phyloP scores from a whole-genome alignment of 257 asterid species.

The Ocimum tenuiflorum region DNA sequence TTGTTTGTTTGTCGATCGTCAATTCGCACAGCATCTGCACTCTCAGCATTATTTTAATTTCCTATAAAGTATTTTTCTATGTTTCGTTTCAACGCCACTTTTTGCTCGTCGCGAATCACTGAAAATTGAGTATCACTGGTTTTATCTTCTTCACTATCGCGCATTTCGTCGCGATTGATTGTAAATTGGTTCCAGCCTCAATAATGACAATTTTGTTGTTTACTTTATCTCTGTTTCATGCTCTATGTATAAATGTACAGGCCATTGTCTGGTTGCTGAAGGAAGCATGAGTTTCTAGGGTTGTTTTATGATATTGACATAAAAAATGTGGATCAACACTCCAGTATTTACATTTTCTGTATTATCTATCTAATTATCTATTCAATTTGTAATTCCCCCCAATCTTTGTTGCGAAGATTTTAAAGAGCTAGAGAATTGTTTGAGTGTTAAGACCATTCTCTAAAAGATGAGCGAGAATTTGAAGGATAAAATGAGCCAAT shows the following conservation, averaged over 20 bases:
- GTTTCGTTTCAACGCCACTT: background rate
- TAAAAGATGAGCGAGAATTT: constrained; percentile 75
- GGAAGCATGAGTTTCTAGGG: background rate
- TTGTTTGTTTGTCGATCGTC: background rate
- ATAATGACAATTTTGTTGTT: background rate
- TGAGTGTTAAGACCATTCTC: constrained; percentile 7
- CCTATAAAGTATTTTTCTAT: background rate
- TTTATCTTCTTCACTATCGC: background rate
- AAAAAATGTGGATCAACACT: background rate
- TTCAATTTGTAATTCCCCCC: background rate
- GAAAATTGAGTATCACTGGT: background rate
- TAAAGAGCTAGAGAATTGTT: background rate
- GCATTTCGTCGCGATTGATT: background rate
- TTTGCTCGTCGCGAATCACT: background rate
- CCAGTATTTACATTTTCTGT: background rate
- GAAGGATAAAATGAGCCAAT: constrained; percentile 81
- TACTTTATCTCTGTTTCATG: constrained; percentile 1
- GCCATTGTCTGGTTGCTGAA: background rate
- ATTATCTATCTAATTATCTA: background rate
- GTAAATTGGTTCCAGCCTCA: background rate
- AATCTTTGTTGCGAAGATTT: background rate
- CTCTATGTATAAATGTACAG: background rate
- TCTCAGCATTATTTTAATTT: background rate
- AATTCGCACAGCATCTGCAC: background rate
- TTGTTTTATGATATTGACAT: background rate